A percentile compares a stretch with the other conserved stretches of the same genome.
These are phyloP conservation scores for Novymonas esmeraldas DNA, from an alignment of 208 protist genomes.

Conservation along the genomic window DNA sequence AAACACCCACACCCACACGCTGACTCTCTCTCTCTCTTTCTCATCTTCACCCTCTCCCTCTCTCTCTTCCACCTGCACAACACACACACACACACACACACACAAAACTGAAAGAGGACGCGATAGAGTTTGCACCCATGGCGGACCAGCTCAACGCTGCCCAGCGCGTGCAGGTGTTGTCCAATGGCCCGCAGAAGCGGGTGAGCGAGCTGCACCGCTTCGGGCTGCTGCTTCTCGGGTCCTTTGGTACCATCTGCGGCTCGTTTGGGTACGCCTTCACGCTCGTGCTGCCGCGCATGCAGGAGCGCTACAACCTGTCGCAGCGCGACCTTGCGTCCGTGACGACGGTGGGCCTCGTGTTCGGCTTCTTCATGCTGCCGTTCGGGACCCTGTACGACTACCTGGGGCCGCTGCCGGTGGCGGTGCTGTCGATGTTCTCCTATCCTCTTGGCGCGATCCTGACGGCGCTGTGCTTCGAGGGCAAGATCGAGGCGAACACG, in stretches of 20 bases:
- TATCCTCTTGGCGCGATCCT: conserved; percentile 35
- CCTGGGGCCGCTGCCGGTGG: conserved; percentile 48
- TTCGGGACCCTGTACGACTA: conserved; percentile 57
- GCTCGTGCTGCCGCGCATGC: conserved; percentile 43
- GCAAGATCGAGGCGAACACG: conserved; percentile 36
- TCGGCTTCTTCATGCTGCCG: conserved; percentile 42
- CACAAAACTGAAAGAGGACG: neutral
- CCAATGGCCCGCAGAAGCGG: conserved; percentile 18
- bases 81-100: neutral
- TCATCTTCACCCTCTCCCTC: neutral
- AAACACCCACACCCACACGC: too few relatives aligned
- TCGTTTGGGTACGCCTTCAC: conserved; percentile 62
- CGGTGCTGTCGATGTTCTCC: conserved; percentile 29
- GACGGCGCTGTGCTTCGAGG: conserved; percentile 45
- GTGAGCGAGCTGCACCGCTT: conserved; percentile 46
- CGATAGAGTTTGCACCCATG: neutral
- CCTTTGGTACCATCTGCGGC: conserved; percentile 44
- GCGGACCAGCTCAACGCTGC: neutral
- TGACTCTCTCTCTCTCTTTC: neutral
- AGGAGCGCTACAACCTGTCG: conserved; percentile 50
- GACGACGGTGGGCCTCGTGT: conserved; percentile 42
- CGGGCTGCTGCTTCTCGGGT: conserved; percentile 37
- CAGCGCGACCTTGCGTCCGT: conserved; percentile 64
- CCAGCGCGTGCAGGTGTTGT: conserved; percentile 7
- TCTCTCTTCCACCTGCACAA: neutral